Evolutionary conservation across 768 basidiomycete species (phyloP).

Genomic region (Collybiopsis confluens): DNA sequence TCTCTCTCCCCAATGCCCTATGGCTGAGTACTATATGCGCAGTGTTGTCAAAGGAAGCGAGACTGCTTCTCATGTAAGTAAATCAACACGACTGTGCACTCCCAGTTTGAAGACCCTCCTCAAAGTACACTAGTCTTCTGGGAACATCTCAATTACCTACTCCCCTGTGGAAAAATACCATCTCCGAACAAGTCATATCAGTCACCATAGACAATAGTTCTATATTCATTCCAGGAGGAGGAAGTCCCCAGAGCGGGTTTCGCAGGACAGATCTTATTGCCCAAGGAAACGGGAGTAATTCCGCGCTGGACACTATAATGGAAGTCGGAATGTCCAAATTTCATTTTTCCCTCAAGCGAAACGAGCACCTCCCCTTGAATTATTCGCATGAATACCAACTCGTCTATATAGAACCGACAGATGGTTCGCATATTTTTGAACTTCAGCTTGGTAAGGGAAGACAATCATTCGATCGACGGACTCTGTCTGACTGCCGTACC

Average conservation of each 20-base stretch:
- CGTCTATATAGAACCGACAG: slow-evolving; percentile 58
- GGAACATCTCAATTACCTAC: slow-evolving; percentile 36
- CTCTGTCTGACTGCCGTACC: neutral
- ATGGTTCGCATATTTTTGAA: slow-evolving; percentile 57
- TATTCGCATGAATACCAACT: slow-evolving; percentile 58
- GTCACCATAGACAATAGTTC: slow-evolving; percentile 55
- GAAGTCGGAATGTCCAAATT: slow-evolving; percentile 43
- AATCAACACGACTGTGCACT: neutral
- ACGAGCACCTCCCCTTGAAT: slow-evolving; percentile 42
- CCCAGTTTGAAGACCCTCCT: neutral
- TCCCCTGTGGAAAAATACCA: slow-evolving; percentile 42
- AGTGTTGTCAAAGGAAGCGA: slow-evolving; percentile 55
- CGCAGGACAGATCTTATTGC: slow-evolving; percentile 58
- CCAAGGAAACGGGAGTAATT: slow-evolving; percentile 32
- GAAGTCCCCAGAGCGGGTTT: slow-evolving; percentile 49
- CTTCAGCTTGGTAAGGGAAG: slow-evolving; percentile 51
- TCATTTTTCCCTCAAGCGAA: slow-evolving; percentile 44
- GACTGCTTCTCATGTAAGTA: slow-evolving; percentile 46
- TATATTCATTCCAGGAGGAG: slow-evolving; percentile 49
- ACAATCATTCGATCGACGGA: no score
- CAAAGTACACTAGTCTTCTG: slow-evolving; percentile 35
- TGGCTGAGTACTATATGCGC: neutral
- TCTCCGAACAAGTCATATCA: slow-evolving; percentile 46
- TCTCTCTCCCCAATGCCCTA: neutral
- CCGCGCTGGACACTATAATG: slow-evolving; percentile 32